Conservation (phyloP, 192 early-diverging fungal species). For the Rhizophagus clarus region DNA sequence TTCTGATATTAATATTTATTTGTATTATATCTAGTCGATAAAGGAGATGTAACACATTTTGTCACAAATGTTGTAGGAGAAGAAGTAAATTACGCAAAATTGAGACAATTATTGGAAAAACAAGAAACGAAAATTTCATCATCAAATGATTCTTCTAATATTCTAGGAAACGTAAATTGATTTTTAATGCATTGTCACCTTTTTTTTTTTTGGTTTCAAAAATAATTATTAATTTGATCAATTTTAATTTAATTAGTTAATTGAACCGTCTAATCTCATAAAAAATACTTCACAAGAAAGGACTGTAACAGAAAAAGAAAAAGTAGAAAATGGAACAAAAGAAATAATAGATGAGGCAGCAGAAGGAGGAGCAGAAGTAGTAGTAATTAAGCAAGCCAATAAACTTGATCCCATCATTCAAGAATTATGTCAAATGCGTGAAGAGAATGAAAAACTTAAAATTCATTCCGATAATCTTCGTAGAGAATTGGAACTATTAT, state of each 20-base stretch:
- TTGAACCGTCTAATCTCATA: background rate
- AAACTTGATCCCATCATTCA: no score
- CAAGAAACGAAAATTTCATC: background rate
- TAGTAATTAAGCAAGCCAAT: background rate
- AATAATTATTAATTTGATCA: background rate
- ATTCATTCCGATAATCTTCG: no score
- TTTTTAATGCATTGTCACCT: background rate
- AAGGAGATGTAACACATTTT: background rate
- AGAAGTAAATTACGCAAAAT: background rate
- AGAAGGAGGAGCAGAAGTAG: background rate
- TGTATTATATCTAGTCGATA: background rate
- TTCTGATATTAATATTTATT: background rate
- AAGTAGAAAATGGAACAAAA: background rate
- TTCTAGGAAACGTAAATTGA: background rate
- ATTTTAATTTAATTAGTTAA: background rate
- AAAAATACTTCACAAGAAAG: background rate
- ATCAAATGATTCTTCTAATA: background rate
- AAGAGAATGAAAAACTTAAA: no score
- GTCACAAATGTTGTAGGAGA: background rate
- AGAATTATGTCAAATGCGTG: no score
- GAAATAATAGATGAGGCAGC: background rate
- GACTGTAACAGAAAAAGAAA: background rate
- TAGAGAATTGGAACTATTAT: no score
- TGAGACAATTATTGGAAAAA: background rate
- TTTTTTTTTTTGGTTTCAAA: no score